These are phyloP conservation scores for Saposhnikovia divaricata DNA, from an alignment of 129 eudicot genomes.

Conservation along the genomic window DNA sequence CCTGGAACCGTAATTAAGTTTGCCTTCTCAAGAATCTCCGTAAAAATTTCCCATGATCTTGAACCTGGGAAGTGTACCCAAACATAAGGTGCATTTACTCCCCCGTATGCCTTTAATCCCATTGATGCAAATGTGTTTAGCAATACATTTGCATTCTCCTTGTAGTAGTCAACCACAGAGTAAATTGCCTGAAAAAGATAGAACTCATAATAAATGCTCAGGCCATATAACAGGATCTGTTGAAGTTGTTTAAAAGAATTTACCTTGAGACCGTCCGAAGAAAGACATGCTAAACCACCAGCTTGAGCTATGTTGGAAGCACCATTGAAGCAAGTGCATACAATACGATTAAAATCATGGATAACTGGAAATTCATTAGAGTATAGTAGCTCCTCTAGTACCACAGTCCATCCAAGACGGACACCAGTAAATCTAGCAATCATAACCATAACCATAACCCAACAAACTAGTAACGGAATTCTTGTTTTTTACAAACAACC, in stretches of 20 bases:
- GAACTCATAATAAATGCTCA: neutral
- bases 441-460: too few species aligned
- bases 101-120: slow-evolving; percentile 71
- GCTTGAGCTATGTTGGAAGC: slow-evolving; percentile 92
- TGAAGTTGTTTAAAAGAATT: neutral
- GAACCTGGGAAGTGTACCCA: slow-evolving; percentile 95
- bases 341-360: slow-evolving; percentile 69
- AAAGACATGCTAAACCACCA: slow-evolving; percentile 84
- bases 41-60: slow-evolving; percentile 75
- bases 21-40: slow-evolving; percentile 61
- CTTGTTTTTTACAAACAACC: too few species aligned
- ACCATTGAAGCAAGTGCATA: slow-evolving; percentile 82
- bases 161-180: slow-evolving; percentile 66
- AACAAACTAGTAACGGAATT: too few species aligned
- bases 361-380: slow-evolving; percentile 68
- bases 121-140: slow-evolving; percentile 52
- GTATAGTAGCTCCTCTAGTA: slow-evolving; percentile 63
- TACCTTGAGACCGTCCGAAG: slow-evolving; percentile 67
- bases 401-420: slow-evolving; percentile 95
- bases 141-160: slow-evolving; percentile 72
- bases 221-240: neutral
- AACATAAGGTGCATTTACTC: slow-evolving; percentile 82
- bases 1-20: slow-evolving; percentile 85
- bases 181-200: slow-evolving; percentile 48
- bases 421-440: slow-evolving; percentile 91